Conservation (phyloP, 2,329 filamentous ascomycete species). For the Purpureocillium lavendulum region DNA sequence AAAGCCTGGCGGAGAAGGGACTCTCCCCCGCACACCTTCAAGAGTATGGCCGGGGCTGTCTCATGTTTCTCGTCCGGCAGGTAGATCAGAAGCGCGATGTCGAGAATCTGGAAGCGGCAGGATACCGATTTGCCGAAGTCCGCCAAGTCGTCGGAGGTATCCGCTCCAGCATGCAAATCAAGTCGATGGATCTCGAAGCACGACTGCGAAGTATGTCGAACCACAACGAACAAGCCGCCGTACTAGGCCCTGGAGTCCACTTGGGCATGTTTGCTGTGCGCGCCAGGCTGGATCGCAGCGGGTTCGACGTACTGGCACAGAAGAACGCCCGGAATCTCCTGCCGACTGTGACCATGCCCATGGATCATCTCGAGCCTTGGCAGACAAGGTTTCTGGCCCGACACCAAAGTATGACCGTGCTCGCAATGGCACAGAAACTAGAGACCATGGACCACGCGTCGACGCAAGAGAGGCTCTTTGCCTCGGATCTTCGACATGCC, state of each 20-base stretch:
- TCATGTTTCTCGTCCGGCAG: constrained; percentile 70
- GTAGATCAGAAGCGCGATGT: constrained; percentile 50
- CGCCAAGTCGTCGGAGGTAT: constrained; percentile 62
- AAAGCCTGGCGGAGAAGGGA: constrained; percentile 33
- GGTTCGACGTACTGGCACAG: constrained; percentile 56
- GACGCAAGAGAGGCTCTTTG: constrained; percentile 34
- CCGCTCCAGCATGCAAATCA: constrained; percentile 66
- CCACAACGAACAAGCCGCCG: constrained; percentile 39
- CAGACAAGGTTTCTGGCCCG: constrained; percentile 46
- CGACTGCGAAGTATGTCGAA: constrained; percentile 57
- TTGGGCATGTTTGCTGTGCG: constrained; percentile 50
- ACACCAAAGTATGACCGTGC: constrained; percentile 35
- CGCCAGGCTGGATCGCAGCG: constrained; percentile 39
- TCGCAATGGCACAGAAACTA: constrained; percentile 19
- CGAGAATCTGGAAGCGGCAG: constrained; percentile 56
- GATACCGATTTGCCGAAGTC: constrained; percentile 69
- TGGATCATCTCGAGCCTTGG: constrained; percentile 42
- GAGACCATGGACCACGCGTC: constrained; percentile 27
- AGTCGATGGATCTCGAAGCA: constrained; percentile 48
- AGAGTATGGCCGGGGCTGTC: constrained; percentile 60
- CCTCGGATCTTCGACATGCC: constrained; percentile 32
- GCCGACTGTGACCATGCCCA: constrained; percentile 47
- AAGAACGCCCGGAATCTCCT: constrained; percentile 49
- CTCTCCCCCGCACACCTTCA: constrained; percentile 11
- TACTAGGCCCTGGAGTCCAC: constrained; percentile 45